Conservation (phyloP, 495 filamentous ascomycete genomes). For the Choiromyces venosus region DNA sequence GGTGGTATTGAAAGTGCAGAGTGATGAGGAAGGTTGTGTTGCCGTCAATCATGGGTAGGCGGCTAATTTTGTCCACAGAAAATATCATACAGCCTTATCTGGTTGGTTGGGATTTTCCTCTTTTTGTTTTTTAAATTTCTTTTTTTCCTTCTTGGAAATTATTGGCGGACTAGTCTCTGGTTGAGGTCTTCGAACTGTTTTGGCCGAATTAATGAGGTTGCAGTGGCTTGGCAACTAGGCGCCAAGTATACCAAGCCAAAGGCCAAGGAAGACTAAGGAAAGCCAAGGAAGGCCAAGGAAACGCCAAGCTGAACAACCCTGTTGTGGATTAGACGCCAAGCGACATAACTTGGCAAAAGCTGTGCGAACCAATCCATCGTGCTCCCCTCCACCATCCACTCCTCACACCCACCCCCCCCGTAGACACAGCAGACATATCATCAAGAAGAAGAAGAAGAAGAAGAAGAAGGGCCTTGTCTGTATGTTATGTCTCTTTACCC, state of each 20-base stretch:
- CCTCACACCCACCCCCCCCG: constrained; percentile 31
- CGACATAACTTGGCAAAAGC: constrained; percentile 29
- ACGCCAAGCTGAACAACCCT: constrained; percentile 15
- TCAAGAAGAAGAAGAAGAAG: constrained; percentile 14
- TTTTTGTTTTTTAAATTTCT: neutral
- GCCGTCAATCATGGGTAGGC: too few relatives aligned
- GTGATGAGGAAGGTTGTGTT: too few relatives aligned
- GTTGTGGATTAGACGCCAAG: constrained; percentile 30
- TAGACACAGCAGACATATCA: constrained; percentile 19
- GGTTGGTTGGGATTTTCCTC: too few relatives aligned
- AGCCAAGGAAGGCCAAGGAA: constrained; percentile 24
- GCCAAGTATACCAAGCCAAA: constrained; percentile 25
- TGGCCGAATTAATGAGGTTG: neutral
- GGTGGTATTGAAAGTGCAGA: too few relatives aligned
- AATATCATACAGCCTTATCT: too few relatives aligned
- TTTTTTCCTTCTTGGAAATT: neutral
- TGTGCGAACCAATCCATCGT: neutral
- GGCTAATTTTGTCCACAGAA: too few relatives aligned
- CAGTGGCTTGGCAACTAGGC: constrained; percentile 18
- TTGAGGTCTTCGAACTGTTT: neutral
- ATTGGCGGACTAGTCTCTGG: neutral
- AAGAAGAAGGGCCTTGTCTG: neutral
- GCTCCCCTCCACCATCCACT: constrained; percentile 25
- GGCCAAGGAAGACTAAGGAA: constrained; percentile 29
- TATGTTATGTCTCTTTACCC: neutral